Conservation (phyloP, 2,329 filamentous ascomycete species). For the Conoideocrella luteorostrata region DNA sequence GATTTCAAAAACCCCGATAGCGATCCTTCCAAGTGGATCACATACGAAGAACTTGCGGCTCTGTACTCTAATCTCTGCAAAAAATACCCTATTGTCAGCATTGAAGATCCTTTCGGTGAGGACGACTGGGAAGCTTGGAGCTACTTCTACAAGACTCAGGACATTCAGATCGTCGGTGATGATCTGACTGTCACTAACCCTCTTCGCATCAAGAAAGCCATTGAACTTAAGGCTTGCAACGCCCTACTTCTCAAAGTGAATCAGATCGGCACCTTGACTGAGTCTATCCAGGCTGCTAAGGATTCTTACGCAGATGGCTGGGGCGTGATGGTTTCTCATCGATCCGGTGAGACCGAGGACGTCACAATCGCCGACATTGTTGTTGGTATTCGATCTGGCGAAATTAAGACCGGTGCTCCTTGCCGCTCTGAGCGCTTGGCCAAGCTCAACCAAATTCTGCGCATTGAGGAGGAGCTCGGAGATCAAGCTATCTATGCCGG, state of each 20-base stretch:
- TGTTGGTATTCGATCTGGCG: slow-evolving; percentile 89
- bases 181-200: slow-evolving; percentile 99
- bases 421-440: slow-evolving; percentile 95
- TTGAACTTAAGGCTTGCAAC: slow-evolving; percentile 98
- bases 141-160: slow-evolving; percentile 99
- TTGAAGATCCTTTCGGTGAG: slow-evolving; percentile 98
- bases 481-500: slow-evolving; percentile 88
- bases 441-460: slow-evolving; percentile 99
- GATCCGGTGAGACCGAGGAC: slow-evolving; percentile 98
- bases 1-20: slow-evolving; percentile 99
- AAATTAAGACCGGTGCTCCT: slow-evolving; percentile 99
- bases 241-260: slow-evolving; percentile 98
- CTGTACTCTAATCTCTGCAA: slow-evolving; percentile 79
- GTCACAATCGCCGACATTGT: slow-evolving; percentile 98
- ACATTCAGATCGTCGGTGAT: slow-evolving; percentile 98
- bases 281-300: slow-evolving; percentile 98
- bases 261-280: slow-evolving; percentile 98
- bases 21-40: slow-evolving; percentile 95
- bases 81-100: slow-evolving; percentile 98
- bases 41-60: slow-evolving; percentile 92
- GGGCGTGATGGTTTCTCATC: slow-evolving; percentile 99
- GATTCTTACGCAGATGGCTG: slow-evolving; percentile 92
- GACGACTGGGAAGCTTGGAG: slow-evolving; percentile 99
- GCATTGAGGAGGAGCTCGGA: slow-evolving; percentile 98
- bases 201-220: slow-evolving; percentile 98